phyloP scores from a whole-genome alignment of 208 protist genomes.

The Leptomonas seymouri region DNA sequence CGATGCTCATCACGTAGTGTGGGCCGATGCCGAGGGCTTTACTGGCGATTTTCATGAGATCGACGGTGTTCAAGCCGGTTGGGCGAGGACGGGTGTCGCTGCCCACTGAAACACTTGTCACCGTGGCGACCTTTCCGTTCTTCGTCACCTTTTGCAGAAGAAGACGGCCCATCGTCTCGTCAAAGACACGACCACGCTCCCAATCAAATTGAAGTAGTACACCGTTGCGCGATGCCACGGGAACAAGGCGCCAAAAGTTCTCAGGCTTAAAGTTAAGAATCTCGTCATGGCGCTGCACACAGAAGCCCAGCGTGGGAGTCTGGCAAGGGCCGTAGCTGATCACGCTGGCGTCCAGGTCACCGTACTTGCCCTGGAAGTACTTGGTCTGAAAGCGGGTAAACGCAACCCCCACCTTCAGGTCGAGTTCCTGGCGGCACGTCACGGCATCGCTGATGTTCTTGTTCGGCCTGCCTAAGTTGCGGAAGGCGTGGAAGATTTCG shows the following conservation, averaged over 20 bases:
- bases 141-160: slow-evolving; percentile 65
- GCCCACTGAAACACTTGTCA: slow-evolving; percentile 55
- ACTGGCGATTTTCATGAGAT: slow-evolving; percentile 93
- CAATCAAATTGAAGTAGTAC: slow-evolving; percentile 85
- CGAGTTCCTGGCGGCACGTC: slow-evolving; percentile 95
- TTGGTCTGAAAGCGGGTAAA: slow-evolving; percentile 95
- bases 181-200: slow-evolving; percentile 90
- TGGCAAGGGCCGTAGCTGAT: slow-evolving; percentile 97
- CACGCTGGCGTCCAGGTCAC: slow-evolving; percentile 86
- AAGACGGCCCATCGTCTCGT: slow-evolving; percentile 81
- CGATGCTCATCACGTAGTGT: slow-evolving; percentile 93
- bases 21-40: slow-evolving; percentile 87
- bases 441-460: slow-evolving; percentile 92
- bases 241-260: slow-evolving; percentile 87
- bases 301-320: slow-evolving; percentile 95
- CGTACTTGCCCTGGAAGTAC: slow-evolving; percentile 92
- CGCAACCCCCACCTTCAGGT: slow-evolving; percentile 96
- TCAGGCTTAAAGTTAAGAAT: slow-evolving; percentile 93
- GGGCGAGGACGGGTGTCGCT: slow-evolving; percentile 78
- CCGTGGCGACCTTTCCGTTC: slow-evolving; percentile 59
- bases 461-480: slow-evolving; percentile 89
- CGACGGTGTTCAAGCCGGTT: slow-evolving; percentile 95
- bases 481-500: slow-evolving; percentile 87
- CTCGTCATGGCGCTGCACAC: slow-evolving; percentile 92
- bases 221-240: slow-evolving; percentile 66